Evolutionary conservation across 208 protist genomes (phyloP), one percentile per base, ranked within the genome.

Genomic region (Angomonas deanei): DNA sequence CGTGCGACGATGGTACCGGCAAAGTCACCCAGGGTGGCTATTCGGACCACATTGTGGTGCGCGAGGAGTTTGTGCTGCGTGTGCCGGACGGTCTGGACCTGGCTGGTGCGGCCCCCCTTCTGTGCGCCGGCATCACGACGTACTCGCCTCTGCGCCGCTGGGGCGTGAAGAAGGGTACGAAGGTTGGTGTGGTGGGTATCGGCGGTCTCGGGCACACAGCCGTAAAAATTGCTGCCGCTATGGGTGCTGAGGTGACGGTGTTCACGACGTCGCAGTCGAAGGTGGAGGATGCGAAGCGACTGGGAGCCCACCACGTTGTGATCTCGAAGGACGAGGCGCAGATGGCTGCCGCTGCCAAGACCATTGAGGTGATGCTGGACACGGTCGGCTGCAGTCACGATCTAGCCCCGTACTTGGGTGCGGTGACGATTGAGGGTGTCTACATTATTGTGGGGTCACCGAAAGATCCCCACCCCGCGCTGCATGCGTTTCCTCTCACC

Each of bases 171-270:
- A 33, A 57, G 27, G 86, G 81, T 24, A 59, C 24, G 32, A 42
- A 62, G 13, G 75, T 93, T 15, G 80, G 75, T 26, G 73, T 93
- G 27, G 68, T 84, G 11, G 88, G 88, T 48, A 63, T 94, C 50
- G 88, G 88, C 39, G 88, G 88, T 11, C 75, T 94, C 5, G 88
- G 88, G 24, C 86, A 93, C 79, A 74, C 92, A 54, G 88, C 76
- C 10, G 66, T 94, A 48, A 81, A 94, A 64, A 66, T 86, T 38
- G 70, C 47, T 10, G n/a, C n/a, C 8, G 47, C 47, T 5, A 53
- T 53, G 47, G 47, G 47, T 17, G 47, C 47, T 5, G 47, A 53
- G 47, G 47, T 53, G 47, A 53, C 47, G 30, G 86, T 84, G 26
- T 71, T 93, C 63, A 76, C 75, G 27, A 77, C 70, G 10, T 70